Conservation (phyloP, 78 protist genomes). For the Dictyostelium capitatum region DNA sequence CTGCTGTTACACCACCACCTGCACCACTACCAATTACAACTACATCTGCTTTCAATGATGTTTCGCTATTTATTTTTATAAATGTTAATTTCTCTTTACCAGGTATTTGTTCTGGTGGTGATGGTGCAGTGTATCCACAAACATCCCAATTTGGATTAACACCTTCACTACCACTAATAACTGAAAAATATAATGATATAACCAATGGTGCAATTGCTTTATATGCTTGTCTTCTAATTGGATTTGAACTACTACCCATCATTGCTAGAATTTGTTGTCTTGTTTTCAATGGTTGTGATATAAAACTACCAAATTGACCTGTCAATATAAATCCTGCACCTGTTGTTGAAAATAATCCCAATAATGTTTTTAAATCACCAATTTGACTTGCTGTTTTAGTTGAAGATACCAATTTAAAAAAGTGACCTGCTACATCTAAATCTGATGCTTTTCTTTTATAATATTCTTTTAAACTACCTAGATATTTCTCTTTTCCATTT, state of each 20-base stretch:
- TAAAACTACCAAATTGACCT: conserved; percentile 41
- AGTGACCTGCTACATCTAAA: conserved; percentile 56
- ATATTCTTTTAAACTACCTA: not conserved
- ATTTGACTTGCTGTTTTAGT: conserved; percentile 50
- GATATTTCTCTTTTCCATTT: not conserved
- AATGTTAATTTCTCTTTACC: conserved; percentile 46
- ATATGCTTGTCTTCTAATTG: conserved; percentile 60
- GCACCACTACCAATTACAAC: conserved; percentile 84
- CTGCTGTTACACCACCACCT: conserved; percentile 83
- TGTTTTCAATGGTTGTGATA: not conserved
- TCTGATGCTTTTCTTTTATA: conserved; percentile 60
- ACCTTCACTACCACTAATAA: not conserved
- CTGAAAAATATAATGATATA: conserved; percentile 19
- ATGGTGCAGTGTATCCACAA: conserved; percentile 9
- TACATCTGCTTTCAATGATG: conserved; percentile 65
- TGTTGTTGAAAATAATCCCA: conserved; percentile 33
- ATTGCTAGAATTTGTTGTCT: conserved; percentile 38
- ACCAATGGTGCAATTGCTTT: conserved; percentile 61
- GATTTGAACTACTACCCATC: conserved; percentile 31
- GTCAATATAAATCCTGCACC: conserved; percentile 52
- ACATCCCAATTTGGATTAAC: conserved; percentile 66
- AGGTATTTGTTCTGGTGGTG: conserved; percentile 69
- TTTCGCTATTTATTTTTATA: conserved; percentile 28
- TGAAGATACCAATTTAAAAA: conserved; percentile 14
- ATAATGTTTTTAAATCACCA: conserved; percentile 48